phyloP scores from a whole-genome alignment of 352 stramenopile genomes.

The Globisporangium perplexum region DNA sequence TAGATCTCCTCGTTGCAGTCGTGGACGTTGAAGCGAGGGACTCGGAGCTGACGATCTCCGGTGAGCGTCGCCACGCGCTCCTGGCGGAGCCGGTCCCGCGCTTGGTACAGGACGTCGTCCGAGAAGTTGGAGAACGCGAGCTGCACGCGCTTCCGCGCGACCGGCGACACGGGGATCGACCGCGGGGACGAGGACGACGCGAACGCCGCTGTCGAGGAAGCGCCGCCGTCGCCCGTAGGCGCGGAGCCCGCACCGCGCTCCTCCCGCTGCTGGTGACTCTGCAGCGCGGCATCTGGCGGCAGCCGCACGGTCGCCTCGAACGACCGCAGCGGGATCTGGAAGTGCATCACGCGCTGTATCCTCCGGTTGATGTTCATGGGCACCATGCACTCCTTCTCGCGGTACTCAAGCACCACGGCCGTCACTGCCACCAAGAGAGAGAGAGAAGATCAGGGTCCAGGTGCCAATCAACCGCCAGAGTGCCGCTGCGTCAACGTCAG shows the following conservation, averaged over 20 bases:
- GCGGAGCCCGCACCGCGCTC: neutral
- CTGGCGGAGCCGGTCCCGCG: conserved; percentile 64
- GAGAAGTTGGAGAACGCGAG: conserved; percentile 79
- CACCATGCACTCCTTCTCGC: conserved; percentile 81
- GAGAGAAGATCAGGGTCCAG: neutral
- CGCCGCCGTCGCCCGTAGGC: neutral
- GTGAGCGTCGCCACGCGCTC: conserved; percentile 69
- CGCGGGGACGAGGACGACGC: conserved; percentile 54
- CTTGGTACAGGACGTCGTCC: conserved; percentile 81
- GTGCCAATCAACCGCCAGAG: conserved; percentile 6
- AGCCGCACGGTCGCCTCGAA: conserved; percentile 83
- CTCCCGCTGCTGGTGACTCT: neutral
- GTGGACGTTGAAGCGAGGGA: conserved; percentile 70
- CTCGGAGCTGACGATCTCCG: conserved; percentile 41
- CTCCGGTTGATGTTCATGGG: conserved; percentile 76
- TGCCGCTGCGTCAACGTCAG: neutral
- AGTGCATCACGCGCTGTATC: conserved; percentile 88
- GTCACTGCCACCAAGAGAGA: conserved; percentile 34
- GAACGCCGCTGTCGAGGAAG: conserved; percentile 6
- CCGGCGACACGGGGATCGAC: conserved; percentile 80
- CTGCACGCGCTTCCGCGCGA: conserved; percentile 64
- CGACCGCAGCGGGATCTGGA: conserved; percentile 75
- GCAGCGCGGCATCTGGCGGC: conserved; percentile 25
- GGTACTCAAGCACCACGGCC: conserved; percentile 82
- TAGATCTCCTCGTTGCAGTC: conserved; percentile 85